A percentile compares a stretch with the other conserved stretches of the same genome.
Evolutionary conservation across 768 basidiomycete species (phyloP).

Genomic region (Ramaria sp.): DNA sequence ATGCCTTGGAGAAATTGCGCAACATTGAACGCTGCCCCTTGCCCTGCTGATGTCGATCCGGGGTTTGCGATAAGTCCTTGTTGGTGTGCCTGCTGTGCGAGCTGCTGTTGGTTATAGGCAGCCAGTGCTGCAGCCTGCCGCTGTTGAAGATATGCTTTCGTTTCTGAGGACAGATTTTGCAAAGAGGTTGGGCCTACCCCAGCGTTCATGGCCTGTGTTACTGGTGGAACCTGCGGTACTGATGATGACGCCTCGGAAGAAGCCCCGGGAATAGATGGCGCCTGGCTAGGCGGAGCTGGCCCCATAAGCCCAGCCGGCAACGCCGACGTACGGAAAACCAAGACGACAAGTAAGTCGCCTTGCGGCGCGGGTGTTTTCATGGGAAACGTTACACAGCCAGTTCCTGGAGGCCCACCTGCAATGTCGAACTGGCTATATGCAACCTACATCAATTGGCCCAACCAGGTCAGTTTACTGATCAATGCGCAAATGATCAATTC

Average conservation of each 20-base stretch:
- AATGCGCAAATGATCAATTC: constrained; percentile 13
- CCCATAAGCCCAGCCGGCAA: constrained; percentile 4
- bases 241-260: not conserved
- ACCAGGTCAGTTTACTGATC: constrained; percentile 1
- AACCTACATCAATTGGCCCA: constrained; percentile 39
- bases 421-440: constrained; percentile 28
- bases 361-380: constrained; percentile 8
- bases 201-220: not conserved
- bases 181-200: not conserved
- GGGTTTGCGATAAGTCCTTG: constrained; percentile 13
- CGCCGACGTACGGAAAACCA: constrained; percentile 35
- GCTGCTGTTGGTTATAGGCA: constrained; percentile 17
- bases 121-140: constrained; percentile 15
- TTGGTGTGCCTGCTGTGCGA: constrained; percentile 11
- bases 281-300: not conserved
- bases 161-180: constrained; percentile 12
- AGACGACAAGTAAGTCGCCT: constrained; percentile 27
- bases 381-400: constrained; percentile 40
- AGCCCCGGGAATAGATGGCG: not conserved
- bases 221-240: not conserved
- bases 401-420: constrained; percentile 25
- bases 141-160: constrained; percentile 5
- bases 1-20: constrained; percentile 13
- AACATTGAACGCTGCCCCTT: constrained; percentile 9
- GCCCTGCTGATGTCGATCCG: constrained; percentile 7